Percentiles rank a stretch among this genome's conserved stretches.
These are phyloP conservation scores for Zizania latifolia DNA, from an alignment of 176 grass and related monocot species.

Conservation along the genomic window DNA sequence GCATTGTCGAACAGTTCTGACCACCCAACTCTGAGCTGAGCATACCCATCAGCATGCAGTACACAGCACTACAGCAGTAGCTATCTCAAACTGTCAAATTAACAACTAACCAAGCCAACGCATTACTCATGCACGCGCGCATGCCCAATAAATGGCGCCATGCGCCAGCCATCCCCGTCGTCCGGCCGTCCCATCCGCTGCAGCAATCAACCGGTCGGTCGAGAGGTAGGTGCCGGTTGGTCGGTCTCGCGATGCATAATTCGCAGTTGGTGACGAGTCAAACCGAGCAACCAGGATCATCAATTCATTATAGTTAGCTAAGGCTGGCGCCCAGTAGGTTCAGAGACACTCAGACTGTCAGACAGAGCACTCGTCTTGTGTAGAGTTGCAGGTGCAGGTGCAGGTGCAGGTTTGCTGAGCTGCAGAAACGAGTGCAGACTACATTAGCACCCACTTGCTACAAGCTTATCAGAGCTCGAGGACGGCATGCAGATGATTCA, in stretches of 20 bases:
- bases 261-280: constrained; percentile 11
- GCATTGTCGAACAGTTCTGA: too few species aligned
- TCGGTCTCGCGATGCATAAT: not conserved
- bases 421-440: not conserved
- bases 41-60: too few species aligned
- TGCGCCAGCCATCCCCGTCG: not conserved
- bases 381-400: not conserved
- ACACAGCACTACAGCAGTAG: too few species aligned
- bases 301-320: too few species aligned
- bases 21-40: too few species aligned
- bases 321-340: too few species aligned
- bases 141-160: not conserved
- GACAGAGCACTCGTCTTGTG: not conserved
- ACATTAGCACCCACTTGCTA: not conserved
- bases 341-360: too few species aligned
- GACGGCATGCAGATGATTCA: not conserved
- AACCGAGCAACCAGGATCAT: too few species aligned
- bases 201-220: not conserved
- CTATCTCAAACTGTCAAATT: too few species aligned
- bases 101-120: not conserved
- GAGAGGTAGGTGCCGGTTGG: not conserved
- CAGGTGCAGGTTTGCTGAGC: not conserved
- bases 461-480: not conserved
- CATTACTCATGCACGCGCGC: not conserved
- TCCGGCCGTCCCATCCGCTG: not conserved